A percentile compares a stretch with the other conserved stretches of the same genome.
Conservation (phyloP, 179 eudicot genomes). For the Pouteria campechiana region DNA sequence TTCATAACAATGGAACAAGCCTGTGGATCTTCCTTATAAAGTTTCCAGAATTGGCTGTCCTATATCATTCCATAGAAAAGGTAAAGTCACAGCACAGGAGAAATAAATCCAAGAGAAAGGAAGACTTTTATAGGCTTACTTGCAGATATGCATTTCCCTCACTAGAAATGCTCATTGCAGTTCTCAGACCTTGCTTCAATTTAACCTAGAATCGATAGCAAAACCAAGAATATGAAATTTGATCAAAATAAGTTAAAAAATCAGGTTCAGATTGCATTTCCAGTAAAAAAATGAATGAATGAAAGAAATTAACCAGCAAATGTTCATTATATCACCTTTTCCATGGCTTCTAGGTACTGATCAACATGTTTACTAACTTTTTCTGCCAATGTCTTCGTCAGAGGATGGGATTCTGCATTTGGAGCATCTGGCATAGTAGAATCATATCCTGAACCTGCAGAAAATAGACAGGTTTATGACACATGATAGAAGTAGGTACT, state of each 20-base stretch:
- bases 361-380: constrained; percentile 62
- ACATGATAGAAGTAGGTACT: too few species aligned
- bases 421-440: constrained; percentile 74
- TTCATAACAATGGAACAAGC: constrained; percentile 78
- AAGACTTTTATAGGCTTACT: constrained; percentile 36
- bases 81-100: too few species aligned
- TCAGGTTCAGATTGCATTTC: too few species aligned
- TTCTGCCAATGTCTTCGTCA: constrained; percentile 45
- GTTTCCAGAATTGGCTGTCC: constrained; percentile 97
- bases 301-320: too few species aligned
- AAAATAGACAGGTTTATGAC: too few species aligned
- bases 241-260: too few species aligned
- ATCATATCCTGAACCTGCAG: constrained; percentile 79
- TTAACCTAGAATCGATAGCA: constrained; percentile 46
- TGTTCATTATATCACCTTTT: constrained; percentile 80
- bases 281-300: too few species aligned
- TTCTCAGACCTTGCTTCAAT: constrained; percentile 78
- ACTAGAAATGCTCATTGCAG: constrained; percentile 75
- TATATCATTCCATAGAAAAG: too few species aligned
- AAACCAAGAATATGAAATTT: too few species aligned
- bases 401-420: constrained; percentile 52
- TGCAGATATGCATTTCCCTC: constrained; percentile 94
- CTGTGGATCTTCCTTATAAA: constrained; percentile 63
- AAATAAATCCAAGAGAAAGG: too few species aligned
- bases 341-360: constrained; percentile 85